Base-by-base conservation (phyloP, 108 stramenopile species). In the Nitzschia sp. region DNA sequence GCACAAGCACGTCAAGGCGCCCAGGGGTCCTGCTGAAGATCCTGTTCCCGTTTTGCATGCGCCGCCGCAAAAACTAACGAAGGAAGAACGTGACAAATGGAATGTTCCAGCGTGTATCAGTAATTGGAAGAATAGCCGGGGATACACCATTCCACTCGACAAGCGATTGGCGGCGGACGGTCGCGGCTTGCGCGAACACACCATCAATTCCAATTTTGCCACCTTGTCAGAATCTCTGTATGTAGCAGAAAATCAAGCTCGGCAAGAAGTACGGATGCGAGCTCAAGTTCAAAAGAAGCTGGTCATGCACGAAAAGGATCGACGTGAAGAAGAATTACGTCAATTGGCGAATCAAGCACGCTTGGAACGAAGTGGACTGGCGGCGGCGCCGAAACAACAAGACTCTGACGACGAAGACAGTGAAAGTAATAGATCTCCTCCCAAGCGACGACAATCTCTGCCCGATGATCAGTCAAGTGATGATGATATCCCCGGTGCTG, bases 121-220 rank as follows among this genome's bases (percentile, higher is more conserved):
- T 57, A 98, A 98, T 75, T 99, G 98, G 98, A 98, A 98, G 82
- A 99, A 99, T 83, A 69, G 91, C 17, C 80, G 94, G 5, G 99
- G 99, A 5, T 99, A 96, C 74, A 98, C 97, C 27, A 98, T 99
- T 63, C 96, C 99, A 13, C 80, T 99, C 38, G 98, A 99, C 81
- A 98, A 98, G 81, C 94, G 99, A 17, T 85, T 98, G 75, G 98
- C 97, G 26, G 97, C 97, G 54, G 99, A 99, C 83, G 99, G 99
- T 23, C 86, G 99, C 30, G 93, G 95, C 15, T 78, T 97, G 68
- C 83, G 93, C 50, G 97, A 98, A 63, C 81, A 90, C 58, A 92
- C 95, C 27, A 89, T 97, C 55, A 97, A 96, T 86, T 79, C 94
- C 45, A 94, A 97, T 63, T 98, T 98, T 80, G 97, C 99, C 29